phyloP scores from a whole-genome alignment of 768 basidiomycete genomes.

The Lactarius psammicola region DNA sequence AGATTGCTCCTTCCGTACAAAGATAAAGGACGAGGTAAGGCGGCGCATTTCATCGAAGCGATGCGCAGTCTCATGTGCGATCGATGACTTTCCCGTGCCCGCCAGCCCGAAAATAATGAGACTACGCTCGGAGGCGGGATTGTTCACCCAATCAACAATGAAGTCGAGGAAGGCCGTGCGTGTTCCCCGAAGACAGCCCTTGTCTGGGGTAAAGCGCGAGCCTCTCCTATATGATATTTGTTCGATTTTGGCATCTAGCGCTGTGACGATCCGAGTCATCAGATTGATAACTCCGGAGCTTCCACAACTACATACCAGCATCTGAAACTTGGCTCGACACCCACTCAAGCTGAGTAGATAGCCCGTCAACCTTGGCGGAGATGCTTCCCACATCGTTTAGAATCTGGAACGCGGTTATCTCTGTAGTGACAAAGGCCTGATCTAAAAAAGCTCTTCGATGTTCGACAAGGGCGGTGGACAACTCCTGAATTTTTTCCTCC shows the following conservation, averaged over 20 bases:
- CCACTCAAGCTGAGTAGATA: too few species aligned
- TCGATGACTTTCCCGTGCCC: neutral
- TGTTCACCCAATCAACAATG: neutral
- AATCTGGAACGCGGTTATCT: neutral
- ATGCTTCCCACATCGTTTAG: neutral
- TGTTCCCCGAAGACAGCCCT: neutral
- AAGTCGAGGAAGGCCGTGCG: neutral
- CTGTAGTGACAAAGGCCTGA: neutral
- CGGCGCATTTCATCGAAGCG: neutral
- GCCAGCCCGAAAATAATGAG: constrained; percentile 2
- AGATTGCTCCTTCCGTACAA: neutral
- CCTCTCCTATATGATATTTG: neutral
- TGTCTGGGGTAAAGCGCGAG: neutral
- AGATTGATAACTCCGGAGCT: neutral
- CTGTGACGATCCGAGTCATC: neutral
- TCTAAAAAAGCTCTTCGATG: neutral
- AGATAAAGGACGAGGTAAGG: neutral
- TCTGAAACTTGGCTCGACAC: neutral
- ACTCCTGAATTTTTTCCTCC: neutral
- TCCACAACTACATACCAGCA: neutral
- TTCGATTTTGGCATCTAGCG: neutral
- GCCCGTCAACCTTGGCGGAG: neutral
- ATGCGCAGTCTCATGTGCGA: neutral
- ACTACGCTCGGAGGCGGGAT: neutral
- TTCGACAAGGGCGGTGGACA: neutral